Base-by-base conservation (phyloP, 306 rosid species). In the Castanea crenata region DNA sequence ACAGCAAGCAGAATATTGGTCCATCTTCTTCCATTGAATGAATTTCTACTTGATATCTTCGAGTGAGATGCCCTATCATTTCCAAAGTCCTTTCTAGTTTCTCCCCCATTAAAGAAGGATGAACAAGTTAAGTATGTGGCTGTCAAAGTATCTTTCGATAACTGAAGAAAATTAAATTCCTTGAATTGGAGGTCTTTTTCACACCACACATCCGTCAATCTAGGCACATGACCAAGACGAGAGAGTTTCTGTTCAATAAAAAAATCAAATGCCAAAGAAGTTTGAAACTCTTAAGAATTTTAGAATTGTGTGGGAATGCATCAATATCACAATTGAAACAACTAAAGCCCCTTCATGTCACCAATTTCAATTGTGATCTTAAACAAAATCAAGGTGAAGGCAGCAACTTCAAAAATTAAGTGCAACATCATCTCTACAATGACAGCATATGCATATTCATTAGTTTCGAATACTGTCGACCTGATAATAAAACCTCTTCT, bases 1-100 rank as follows among this genome's bases (percentile, higher is more conserved):
- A 89, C 82, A 63, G 89, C 97, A 86, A 94, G 94, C 76, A 94
- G 97, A 73, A 89, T 74, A 81, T 85, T 86, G 55, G 97, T 94
- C 94, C 89, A 94, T 71, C 81, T 85, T 85, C 91, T 90, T 78
- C 86, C 83, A 73, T 44, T 84, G 71, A 87, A 83, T 49, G 89
- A 85, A 76, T 73, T 80, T 71, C 77, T 83, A 29, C 65, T 34
- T 0, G 94, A 71, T 59, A 62, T 77, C 9, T 86, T 88, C 64
- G 87, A 76, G 68, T 79, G 78, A 32, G 94, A 74, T 62, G 61
- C 75, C 54, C 82, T 87, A 21, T 32, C 81, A 58, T 88, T 91
- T 82, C 80, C 81, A 59, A 62, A 81, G 74, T 18, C 78, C 27
- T 74, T 82, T 82, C 85, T 85, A 77, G 73, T 84, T 73, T 86